Base-by-base conservation (phyloP, 2,329 filamentous ascomycete species). In the Ceratocystis albifundus region DNA sequence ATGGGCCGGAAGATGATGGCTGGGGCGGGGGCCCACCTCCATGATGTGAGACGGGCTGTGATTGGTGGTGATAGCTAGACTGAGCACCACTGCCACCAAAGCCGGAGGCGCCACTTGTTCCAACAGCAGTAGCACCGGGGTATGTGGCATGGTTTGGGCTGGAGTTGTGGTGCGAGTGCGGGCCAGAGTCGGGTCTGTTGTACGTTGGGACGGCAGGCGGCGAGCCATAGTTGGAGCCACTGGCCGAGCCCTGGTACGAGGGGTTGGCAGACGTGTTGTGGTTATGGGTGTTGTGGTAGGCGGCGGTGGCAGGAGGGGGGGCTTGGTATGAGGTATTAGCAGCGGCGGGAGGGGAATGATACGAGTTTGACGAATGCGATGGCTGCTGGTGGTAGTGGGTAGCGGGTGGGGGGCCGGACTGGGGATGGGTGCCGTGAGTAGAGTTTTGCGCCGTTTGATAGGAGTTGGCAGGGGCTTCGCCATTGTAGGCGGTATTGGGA, bases 381-480 rank as follows among this genome's bases (percentile, higher is more conserved):
- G 67, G 65, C 50, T 64, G 55, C 12, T 53, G 61, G 57, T 68
- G 61, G 57, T 68, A 63, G 53, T 62, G 53, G 25, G 59, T 30
- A 3, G 62, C 28, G 12, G 66, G 57, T 36, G 45, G 41, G 17
- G 67, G 61, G 62, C 50, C 64, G 22, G 66, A 25, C 22, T 66
- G 66, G 30, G 62, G 57, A 41, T 65, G 64, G 6, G 70, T 66
- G 48, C 68, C 57, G 64, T 59, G 64, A 17, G 32, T 41, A 44
- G 66, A 50, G 63, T 36, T 64, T 50, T 66, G 64, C 32, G 66
- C 55, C 53, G 70, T 75, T 70, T 85, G 81, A 72, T 87, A 87
- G 5, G 82, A 80, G 15, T 80, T 74, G n/a, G 84, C 82, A 12
- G 87, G 87, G 48, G 85, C 83, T 66, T 82, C 78, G 66, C 85